phyloP scores from a whole-genome alignment of 2,329 filamentous ascomycete genomes.

The Fusarium buxicola region DNA sequence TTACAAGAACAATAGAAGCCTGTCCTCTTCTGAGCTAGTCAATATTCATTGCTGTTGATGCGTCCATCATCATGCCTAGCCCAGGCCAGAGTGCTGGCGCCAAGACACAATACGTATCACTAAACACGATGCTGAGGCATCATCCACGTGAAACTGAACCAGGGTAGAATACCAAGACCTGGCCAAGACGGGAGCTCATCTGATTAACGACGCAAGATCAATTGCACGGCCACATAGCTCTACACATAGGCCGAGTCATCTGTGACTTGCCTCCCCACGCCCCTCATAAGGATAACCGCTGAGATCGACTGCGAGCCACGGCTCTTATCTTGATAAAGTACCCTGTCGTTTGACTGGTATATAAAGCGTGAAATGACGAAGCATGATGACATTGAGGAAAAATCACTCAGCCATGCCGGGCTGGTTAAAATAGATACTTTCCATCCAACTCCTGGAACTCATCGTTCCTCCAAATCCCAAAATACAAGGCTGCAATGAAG shows the following conservation, averaged over 20 bases:
- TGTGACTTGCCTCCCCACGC: background rate
- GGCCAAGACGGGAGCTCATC: background rate
- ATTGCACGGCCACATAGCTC: constrained; percentile 6
- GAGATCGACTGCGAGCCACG: background rate
- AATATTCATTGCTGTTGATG: too few species aligned
- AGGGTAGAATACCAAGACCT: background rate
- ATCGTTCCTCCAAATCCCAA: constrained; percentile 32
- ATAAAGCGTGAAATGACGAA: constrained; percentile 5
- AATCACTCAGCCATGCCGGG: constrained; percentile 38
- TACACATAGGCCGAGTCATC: constrained; percentile 1
- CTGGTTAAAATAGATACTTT: constrained; percentile 35
- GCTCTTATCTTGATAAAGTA: background rate
- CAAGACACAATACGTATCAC: background rate
- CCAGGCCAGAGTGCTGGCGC: background rate
- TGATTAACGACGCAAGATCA: background rate
- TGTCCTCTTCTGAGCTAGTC: too few species aligned
- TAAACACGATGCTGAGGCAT: constrained; percentile 1
- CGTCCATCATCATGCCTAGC: too few species aligned
- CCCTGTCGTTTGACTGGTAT: background rate
- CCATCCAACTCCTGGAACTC: constrained; percentile 42
- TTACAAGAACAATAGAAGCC: background rate
- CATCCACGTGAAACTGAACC: constrained; percentile 12
- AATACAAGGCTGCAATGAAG: constrained; percentile 27
- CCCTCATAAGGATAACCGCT: background rate
- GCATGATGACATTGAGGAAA: constrained; percentile 21